Base-by-base conservation (phyloP, 805 yeast species). In the Nakazawaea wickerhamii region DNA sequence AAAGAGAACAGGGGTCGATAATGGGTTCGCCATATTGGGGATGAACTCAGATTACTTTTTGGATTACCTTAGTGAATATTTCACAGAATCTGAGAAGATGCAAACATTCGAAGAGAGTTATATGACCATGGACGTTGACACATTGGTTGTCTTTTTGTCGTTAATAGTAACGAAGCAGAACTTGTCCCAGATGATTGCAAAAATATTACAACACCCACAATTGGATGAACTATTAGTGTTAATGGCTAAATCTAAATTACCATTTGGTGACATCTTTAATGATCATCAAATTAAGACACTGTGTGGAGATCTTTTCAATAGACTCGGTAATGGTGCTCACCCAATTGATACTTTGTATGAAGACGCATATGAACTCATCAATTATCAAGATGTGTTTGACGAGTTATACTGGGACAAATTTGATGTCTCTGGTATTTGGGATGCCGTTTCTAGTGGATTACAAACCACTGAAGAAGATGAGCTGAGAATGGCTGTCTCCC, bases 41-140 rank as follows among this genome's bases (percentile, higher is more conserved):
- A 63, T 62, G 8, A 67, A 68, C 34, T 49, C 61, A 15, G 75
- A 71, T 30, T 50, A 59, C 33, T 64, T 73, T 20, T 47, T 61
- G 7, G 73, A 70, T 42, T 70, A 60, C 44, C 43, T 59, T 20
- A 45, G 46, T 28, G 44, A 48, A 6, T 36, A 51, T 20, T 56
- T 37, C 40, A 43, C 49, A 1, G 49, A 38, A 5, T 42, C 48
- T 2, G 52, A 48, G 11, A 23, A 54, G 9, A 5, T 46, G 5
- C 36, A 43, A 2, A 47, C 50, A 14, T 46, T 50, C 23, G 21
- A 48, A n/a, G 20, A 32, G 6, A 20, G 40, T 8, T 41, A 32
- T 5, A 13, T 30, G 1, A 25, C 19, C 4, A 22, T 52, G 10
- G 47, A 52, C 18, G 19, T 48, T 7, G 57, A 58, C n/a, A 33